A percentile compares a stretch with the other conserved stretches of the same genome.
Evolutionary conservation across 768 basidiomycete species (phyloP).

Genomic region (Lactarius vividus): DNA sequence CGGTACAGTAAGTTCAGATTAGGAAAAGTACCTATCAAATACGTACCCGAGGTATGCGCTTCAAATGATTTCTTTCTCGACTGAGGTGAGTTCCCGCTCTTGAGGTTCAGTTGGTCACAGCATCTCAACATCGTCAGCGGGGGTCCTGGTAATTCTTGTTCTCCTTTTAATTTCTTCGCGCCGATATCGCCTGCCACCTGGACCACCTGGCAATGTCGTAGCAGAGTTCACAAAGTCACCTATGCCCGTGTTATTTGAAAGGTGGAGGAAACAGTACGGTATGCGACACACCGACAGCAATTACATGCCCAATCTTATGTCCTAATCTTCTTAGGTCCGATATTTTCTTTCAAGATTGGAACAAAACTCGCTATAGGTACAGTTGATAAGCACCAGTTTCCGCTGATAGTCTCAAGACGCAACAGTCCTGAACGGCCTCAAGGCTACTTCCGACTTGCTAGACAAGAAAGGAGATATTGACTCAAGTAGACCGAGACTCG

Average conservation of each 20-base stretch:
- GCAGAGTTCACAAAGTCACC: not conserved
- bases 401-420: not conserved
- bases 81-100: too few relatives aligned
- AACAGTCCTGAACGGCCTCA: slow-evolving; percentile 15
- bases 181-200: slow-evolving; percentile 15
- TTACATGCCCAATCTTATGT: not conserved
- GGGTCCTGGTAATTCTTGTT: not conserved
- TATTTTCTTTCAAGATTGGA: slow-evolving; percentile 22
- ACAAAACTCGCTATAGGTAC: slow-evolving; percentile 14
- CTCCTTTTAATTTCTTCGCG: not conserved
- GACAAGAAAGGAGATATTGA: slow-evolving; percentile 26
- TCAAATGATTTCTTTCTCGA: too few relatives aligned
- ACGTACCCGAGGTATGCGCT: too few relatives aligned
- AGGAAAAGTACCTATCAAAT: too few relatives aligned
- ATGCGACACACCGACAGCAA: not conserved
- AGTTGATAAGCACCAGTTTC: too few relatives aligned
- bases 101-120: too few relatives aligned
- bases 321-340: slow-evolving; percentile 2
- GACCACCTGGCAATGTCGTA: slow-evolving; percentile 13
- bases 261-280: slow-evolving; percentile 17
- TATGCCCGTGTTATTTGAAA: slow-evolving; percentile 1
- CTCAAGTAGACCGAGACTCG: slow-evolving; percentile 22
- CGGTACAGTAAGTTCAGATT: too few relatives aligned
- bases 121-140: not conserved
- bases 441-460: slow-evolving; percentile 15